Base-by-base conservation (phyloP, 805 yeast species). In the Monosporozyma unispora region DNA sequence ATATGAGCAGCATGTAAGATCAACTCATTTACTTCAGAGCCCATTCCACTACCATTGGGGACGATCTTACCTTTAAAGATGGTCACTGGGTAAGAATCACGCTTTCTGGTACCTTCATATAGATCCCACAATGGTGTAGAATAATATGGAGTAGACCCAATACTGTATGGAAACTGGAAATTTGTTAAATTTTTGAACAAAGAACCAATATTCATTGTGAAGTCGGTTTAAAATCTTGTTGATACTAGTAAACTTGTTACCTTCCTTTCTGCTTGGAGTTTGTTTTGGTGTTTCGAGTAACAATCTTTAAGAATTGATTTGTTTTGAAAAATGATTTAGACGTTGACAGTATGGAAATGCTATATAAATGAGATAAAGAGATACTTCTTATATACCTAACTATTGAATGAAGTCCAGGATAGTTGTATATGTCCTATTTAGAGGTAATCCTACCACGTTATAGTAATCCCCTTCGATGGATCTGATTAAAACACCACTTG, bases 401-500 rank as follows among this genome's bases (percentile, higher is more conserved):
- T 39, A 39, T 7, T n/a, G 9, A 8, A 19, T 35, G 12, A 40
- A 4, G 19, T 21, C 29, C 14, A 22, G 9, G 11, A 40, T 7
- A 4, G 44, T n/a, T 23, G 19, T 40, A 18, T 23, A 77, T 0
- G 91, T 80, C 33, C 67, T 70, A 43, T 75, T 72, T 23, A 80
- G 77, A 0, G 99, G 98, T 49, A 91, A 69, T 0, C 99, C 99
- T 3, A 91, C 91, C 12, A 87, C 85, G 62, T 88, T 91, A 66
- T 75, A 80, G 60, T 78, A 87, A 62, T 91, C 98, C 0, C 99
- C 99, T 1, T 73, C 72, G 11, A 89, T 75, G 14, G 68, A 66
- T 19, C 72, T 66, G 54, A 93, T 78, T 54, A 91, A 67, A 35
- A 82, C 60, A 1, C 84, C 80, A 1, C 95, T 93, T 9, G 64